Evolutionary conservation across 2,329 filamentous ascomycete species (phyloP), one percentile per base, ranked within the genome.

Genomic region (Nemania diffusa): DNA sequence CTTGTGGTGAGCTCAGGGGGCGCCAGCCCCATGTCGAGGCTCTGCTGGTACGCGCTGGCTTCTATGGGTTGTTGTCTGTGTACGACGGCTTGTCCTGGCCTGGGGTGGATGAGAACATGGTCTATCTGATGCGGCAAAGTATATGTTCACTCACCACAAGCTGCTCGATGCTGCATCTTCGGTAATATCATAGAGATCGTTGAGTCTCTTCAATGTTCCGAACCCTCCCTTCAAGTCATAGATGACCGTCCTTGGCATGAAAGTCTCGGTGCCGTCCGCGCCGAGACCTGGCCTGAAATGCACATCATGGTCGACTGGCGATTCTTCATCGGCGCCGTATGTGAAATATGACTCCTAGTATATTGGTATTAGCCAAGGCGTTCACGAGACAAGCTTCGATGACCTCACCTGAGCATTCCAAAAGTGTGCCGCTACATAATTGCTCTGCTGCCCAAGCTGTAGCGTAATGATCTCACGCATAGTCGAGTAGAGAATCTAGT

Each of bases 401-500:
- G 50, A 57, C 15, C 77, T 70, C 75, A 93, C 92, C 84, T 97
- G 95, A 5, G 92, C 85, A 75, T 99, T 99, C 96, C 96, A 99
- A 79, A 97, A 99, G 82, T 99, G 96, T 0, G 94, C 97, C 32
- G 92, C 94, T 24, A 97, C 83, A 76, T 97, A 97, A 79, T 99
- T 99, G 78, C 92, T 94, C 77, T 92, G 90, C 78, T 97, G 91
- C 50, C 96, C 96, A 67, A 98, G 89, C 84, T 99, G 96, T 52
- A 99, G 84, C 0, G 95, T 97, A 69, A 99, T 85, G 69, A 98
- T 93, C 81, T 99, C 96, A 81, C 94, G 93, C 96, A 99, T 98
- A 66, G 32, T 58, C 42, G 26, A 29, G 51, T 24, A 34, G 27
- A 44, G n/a, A 22, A 22, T 15, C 2, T 50, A 24, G 37, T 48